Evolutionary conservation across 176 grass and related monocot species (phyloP), one percentile per base, ranked within the genome.

Genomic region (Cenchrus fungigraminus): DNA sequence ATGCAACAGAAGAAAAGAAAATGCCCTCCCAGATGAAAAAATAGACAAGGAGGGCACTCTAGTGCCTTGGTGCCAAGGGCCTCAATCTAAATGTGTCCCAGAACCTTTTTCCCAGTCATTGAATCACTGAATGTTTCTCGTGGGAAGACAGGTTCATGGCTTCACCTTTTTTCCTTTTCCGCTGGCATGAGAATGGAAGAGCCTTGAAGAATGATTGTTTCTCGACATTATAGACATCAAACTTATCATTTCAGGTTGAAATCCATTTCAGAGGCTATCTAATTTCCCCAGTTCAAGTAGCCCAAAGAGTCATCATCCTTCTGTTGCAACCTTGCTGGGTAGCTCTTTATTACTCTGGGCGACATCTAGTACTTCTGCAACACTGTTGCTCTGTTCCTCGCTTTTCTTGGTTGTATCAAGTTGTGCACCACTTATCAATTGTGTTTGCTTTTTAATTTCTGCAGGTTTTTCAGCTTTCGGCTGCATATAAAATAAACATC

Each of bases 81-180:
- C 64, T 85, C 62, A 69, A 54, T 22, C 19, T 76, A 86, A 40
- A 69, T 73, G 44, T 45, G 58, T 46, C 65, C 50, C 19, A 0
- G 46, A 82, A 82, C 61, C 55, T 65, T 86, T 57, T 79, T 83
- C 91, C 89, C 94, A 92, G 76, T 92, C 94, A 92, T 85, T 72
- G 91, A 86, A 86, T 32, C 94, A 92, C 82, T 72, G 91, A 86
- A 86, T 32, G 29, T 43, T 91, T 61, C 89, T 97, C 94, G 52
- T 86, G 85, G 89, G 85, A 89, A 92, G 82, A 71, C 11, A 12
- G 37, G 53, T 40, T 80, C 63, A 13, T 66, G 37, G 67, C 20
- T 66, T 71, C 53, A 60, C 40, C 46, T 85, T 63, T 63, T 68
- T 80, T 31, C 63, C 32, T 16, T 66, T 72, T 71, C 75, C 0